Base-by-base conservation (phyloP, 768 basidiomycete species). In the Postia placenta region DNA sequence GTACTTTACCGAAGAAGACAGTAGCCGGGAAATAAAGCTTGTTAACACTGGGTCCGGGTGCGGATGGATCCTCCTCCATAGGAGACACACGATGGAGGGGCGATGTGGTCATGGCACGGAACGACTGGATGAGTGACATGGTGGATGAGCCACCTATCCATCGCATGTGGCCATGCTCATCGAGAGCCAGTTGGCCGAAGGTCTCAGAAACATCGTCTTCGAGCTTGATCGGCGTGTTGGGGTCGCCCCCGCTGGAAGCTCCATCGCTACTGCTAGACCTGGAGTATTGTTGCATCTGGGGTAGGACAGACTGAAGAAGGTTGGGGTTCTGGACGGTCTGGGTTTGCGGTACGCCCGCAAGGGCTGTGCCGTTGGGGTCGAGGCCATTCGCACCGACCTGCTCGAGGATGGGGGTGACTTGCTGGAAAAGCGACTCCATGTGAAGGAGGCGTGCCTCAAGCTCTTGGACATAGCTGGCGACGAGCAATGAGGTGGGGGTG, bases 111-210 rank as follows among this genome's bases (percentile, higher is more conserved):
- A 85, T 67, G 39, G 85, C 80, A 53, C 79, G 81, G 72, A 92
- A 92, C 4, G 88, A 90, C 61, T 92, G 89, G 42, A 92, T 90
- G 57, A 92, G 76, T 5, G 90, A 88, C 90, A 92, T 91, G 19
- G 89, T 89, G 14, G 89, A 92, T 4, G 91, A 92, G 45, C 89
- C 87, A 36, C 90, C 90, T 57, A 92, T 92, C 90, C 90, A 92
- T 51, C 89, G 81, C 78, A 88, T 81, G 65, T 91, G 88, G 26
- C 90, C 90, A 56, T 91, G 85, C 62, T 92, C 91, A 58, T 92
- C 90, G 35, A 92, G 74, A 23, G 91, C 88, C 45, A 92, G 78
- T 63, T 92, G 89, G 17, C 89, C 91, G 60, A 92, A 85, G 14
- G 86, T 83, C 64, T 92, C 89, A 60, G 79, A 81, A 57, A 92